Evolutionary conservation across 805 yeast genomes (phyloP).

Genomic region (Millerozyma acaciae): DNA sequence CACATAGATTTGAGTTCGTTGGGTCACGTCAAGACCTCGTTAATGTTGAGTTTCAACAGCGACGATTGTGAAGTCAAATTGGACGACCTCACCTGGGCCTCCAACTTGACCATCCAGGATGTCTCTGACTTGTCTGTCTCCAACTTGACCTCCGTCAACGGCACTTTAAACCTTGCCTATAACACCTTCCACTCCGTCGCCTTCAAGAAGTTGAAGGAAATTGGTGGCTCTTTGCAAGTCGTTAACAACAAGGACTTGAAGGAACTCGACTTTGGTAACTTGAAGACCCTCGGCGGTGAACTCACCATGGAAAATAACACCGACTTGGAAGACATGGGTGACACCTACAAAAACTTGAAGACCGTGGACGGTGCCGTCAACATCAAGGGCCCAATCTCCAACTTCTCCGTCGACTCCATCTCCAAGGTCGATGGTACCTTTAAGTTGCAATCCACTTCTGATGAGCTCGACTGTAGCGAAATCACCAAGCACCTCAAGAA

Average conservation of each 20-base stretch:
- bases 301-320: constrained; percentile 40
- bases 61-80: constrained; percentile 31
- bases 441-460: constrained; percentile 28
- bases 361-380: constrained; percentile 39
- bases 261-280: constrained; percentile 22
- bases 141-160: constrained; percentile 37
- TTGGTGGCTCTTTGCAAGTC: constrained; percentile 39
- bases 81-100: constrained; percentile 37
- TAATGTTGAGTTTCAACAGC: constrained; percentile 39
- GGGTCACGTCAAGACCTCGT: constrained; percentile 29
- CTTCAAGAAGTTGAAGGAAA: constrained; percentile 26
- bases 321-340: constrained; percentile 28
- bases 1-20: constrained; percentile 29
- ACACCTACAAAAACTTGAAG: constrained; percentile 25
- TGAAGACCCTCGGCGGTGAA: constrained; percentile 39
- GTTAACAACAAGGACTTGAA: constrained; percentile 42
- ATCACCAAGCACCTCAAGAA: constrained; percentile 30
- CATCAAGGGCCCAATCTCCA: constrained; percentile 33
- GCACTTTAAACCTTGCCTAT: constrained; percentile 37
- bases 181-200: constrained; percentile 32
- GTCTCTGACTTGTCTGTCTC: constrained; percentile 26
- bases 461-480: constrained; percentile 34
- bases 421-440: constrained; percentile 41
- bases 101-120: constrained; percentile 44
- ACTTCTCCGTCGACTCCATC: constrained; percentile 37